Base-by-base conservation (phyloP, 164 flowering plant species). In the Tinospora cordifolia region DNA sequence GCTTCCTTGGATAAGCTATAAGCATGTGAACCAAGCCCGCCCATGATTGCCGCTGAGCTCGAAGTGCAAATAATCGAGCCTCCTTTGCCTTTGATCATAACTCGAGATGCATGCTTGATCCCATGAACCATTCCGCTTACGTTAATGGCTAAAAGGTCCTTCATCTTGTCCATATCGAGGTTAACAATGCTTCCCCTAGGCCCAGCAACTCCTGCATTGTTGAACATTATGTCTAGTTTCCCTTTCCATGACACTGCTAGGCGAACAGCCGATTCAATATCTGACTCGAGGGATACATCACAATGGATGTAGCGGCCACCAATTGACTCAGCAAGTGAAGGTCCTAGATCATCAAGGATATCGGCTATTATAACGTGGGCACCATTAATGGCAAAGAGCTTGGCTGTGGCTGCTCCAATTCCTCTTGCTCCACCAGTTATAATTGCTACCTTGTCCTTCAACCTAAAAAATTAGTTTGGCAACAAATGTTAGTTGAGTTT, bases 391-490 rank as follows among this genome's bases (percentile, higher is more conserved):
- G 89, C 84, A 62, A 91, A 91, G 5, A 87, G 49, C 40, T 73
- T 81, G 13, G 92, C 93, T 8, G 87, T 83, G 30, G 89, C 89
- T 0, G 84, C 96, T 19, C 98, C 97, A 1, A 93, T 88, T 19
- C 97, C 97, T 47, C 94, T 83, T 15, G 96, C 96, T 0, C 92
- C 98, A 0, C 98, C 97, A 0, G 97, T 93, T 75, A 93, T 78
- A 0, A 93, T 73, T 0, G 92, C 93, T 36, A 91, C 97, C 74
- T 88, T 90, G 40, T 87, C 91, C 62, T 44, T 36, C 72, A 90
- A 78, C 80, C 90, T 92, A 69, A 8, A 30, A 30, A 36, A 69
- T 30, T 44, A 34, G 6, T 36, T 7, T 3, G 26, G 8, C 14
- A 65, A 30, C 25, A 41, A 15, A 12, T 15, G n/a, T 8, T 27